A percentile compares a stretch with the other conserved stretches of the same genome.
phyloP scores from a whole-genome alignment of 345 rosid genomes.

The Eucalyptus cloeziana region DNA sequence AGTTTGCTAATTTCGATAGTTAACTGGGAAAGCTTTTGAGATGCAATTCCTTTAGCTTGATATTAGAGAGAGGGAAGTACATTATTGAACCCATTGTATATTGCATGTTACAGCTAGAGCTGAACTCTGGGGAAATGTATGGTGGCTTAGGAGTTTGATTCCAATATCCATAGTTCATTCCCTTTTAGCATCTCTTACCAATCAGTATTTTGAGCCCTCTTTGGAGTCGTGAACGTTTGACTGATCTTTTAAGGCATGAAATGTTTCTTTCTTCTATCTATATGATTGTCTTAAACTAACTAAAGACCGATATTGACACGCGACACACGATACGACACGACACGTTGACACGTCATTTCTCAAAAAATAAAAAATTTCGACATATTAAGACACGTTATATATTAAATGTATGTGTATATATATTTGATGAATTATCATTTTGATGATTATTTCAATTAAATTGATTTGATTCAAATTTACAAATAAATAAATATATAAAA shows the following conservation, averaged over 20 bases:
- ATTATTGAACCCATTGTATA: not conserved
- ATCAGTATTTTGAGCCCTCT: not conserved
- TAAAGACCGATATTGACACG: fast-evolving
- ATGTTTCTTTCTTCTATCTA: not conserved
- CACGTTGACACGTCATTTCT: not conserved
- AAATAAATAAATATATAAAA: no score
- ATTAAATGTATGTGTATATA: no score
- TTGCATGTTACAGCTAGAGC: not conserved
- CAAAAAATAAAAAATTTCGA: not conserved
- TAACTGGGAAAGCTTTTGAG: not conserved
- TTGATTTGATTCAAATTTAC: no score
- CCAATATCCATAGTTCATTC: not conserved
- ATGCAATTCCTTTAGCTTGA: not conserved
- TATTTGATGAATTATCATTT: no score
- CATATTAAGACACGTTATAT: no score
- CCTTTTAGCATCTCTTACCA: not conserved
- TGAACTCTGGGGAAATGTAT: not conserved
- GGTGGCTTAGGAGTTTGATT: not conserved
- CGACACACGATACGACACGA: fast-evolving
- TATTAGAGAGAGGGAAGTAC: not conserved
- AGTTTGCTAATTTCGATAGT: not conserved
- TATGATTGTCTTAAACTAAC: not conserved
- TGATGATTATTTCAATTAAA: no score
- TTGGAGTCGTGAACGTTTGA: not conserved
- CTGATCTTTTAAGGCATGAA: not conserved